phyloP scores from a whole-genome alignment of 345 rosid species.

The Salix caprea region DNA sequence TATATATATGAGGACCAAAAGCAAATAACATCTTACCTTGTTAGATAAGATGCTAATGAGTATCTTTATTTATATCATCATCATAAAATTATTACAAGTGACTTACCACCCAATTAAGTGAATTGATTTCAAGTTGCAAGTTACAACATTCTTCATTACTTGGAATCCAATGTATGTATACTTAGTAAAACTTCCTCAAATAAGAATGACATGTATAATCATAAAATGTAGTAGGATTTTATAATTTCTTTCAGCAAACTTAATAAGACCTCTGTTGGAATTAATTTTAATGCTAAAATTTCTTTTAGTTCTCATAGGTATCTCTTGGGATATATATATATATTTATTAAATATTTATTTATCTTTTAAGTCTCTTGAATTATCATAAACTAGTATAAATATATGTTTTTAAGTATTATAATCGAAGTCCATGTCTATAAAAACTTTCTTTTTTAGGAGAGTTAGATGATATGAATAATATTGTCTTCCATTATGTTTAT shows the following conservation, averaged over 20 bases:
- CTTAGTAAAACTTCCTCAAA: constrained; percentile 70
- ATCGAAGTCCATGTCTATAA: too few species aligned
- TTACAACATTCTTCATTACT: constrained; percentile 69
- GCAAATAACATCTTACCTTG: constrained; percentile 35
- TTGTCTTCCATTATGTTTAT: too few species aligned
- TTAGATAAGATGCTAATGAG: constrained; percentile 43
- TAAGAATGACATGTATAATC: neutral
- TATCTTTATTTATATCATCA: constrained; percentile 56
- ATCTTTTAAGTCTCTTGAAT: too few species aligned
- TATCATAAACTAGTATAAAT: too few species aligned
- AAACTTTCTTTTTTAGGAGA: too few species aligned
- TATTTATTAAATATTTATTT: too few species aligned
- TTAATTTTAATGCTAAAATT: too few species aligned
- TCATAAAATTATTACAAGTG: constrained; percentile 68
- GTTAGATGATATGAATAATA: too few species aligned
- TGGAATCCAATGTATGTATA: constrained; percentile 68
- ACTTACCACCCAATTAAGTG: constrained; percentile 80
- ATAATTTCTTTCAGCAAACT: neutral
- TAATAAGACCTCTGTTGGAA: neutral
- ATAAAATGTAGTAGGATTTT: neutral
- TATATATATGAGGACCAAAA: too few species aligned
- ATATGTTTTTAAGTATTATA: too few species aligned
- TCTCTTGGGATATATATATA: too few species aligned
- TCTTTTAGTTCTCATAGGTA: too few species aligned
- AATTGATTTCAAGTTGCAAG: constrained; percentile 67